phyloP scores from a whole-genome alignment of 768 basidiomycete species.

The Calvatia gigantea region DNA sequence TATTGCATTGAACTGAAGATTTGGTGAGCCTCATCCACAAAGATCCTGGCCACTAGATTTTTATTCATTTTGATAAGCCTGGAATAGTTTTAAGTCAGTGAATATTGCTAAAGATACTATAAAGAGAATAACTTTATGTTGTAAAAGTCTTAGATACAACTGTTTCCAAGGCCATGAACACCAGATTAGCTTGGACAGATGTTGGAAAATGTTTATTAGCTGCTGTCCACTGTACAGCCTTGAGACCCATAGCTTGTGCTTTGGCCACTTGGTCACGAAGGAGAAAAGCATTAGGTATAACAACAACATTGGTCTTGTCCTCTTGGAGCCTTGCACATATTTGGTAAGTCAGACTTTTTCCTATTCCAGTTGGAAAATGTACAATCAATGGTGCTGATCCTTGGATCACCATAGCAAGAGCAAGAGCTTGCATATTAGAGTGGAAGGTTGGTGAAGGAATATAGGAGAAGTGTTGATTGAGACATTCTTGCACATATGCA shows the following conservation, averaged over 20 bases:
- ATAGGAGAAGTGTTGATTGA: conserved; percentile 4
- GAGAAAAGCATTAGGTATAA: conserved; percentile 18
- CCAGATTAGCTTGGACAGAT: not conserved
- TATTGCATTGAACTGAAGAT: conserved; percentile 1
- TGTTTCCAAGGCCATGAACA: conserved; percentile 20
- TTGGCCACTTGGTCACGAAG: conserved; percentile 10
- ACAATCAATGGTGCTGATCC: conserved; percentile 15
- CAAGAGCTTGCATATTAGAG: conserved; percentile 9
- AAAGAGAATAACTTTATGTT: not conserved
- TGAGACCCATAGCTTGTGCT: conserved; percentile 3
- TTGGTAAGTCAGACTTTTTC: conserved; percentile 19
- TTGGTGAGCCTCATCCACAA: conserved; percentile 21
- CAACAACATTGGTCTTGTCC: conserved; percentile 10
- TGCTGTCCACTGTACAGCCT: conserved; percentile 2
- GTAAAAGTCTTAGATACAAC: not conserved
- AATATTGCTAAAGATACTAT: not conserved
- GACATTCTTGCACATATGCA: not conserved
- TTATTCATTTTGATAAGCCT: conserved; percentile 5
- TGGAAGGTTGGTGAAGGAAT: conserved; percentile 5
- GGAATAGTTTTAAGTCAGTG: too few species aligned
- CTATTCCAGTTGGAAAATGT: conserved; percentile 21
- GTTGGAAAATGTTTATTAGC: not conserved
- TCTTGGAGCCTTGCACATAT: conserved; percentile 15
- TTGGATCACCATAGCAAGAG: conserved; percentile 10
- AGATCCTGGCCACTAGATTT: not conserved